Evolutionary conservation across 2,329 filamentous ascomycete genomes (phyloP).

Genomic region (Sporothrix schenckii): DNA sequence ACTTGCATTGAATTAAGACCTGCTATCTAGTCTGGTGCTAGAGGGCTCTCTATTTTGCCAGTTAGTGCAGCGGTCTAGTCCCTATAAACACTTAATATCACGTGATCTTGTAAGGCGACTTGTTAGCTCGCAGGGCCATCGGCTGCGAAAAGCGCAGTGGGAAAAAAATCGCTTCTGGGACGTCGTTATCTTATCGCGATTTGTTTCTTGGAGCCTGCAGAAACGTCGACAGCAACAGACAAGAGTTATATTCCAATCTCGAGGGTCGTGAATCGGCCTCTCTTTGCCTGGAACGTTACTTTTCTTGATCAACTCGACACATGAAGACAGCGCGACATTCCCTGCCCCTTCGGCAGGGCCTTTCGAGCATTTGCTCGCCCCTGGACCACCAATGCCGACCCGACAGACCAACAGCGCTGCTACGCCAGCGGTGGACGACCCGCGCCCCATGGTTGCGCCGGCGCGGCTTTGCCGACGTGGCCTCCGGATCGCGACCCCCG

Average conservation of each 20-base stretch:
- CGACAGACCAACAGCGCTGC: neutral
- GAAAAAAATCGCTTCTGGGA: neutral
- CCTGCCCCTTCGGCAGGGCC: conserved; percentile 25
- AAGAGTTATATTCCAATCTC: neutral
- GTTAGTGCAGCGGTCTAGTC: too few species aligned
- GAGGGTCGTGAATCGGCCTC: neutral
- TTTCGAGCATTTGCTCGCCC: neutral
- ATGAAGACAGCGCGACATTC: conserved; percentile 19
- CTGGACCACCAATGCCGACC: conserved; percentile 2
- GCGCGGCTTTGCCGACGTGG: conserved; percentile 33
- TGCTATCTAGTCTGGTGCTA: too few species aligned
- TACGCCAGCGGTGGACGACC: neutral
- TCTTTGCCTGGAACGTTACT: neutral
- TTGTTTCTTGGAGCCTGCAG: neutral
- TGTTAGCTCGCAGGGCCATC: neutral
- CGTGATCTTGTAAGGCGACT: neutral
- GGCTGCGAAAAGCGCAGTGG: neutral
- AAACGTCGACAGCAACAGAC: neutral
- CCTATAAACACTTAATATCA: neutral
- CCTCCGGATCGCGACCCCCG: conserved; percentile 41
- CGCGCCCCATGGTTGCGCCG: neutral
- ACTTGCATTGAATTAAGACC: neutral
- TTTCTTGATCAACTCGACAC: neutral
- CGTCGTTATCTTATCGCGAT: conserved; percentile 16
- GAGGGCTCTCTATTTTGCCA: too few species aligned